phyloP scores from a whole-genome alignment of 1,284 basidiomycete species.

The Entoloma clypeatum region DNA sequence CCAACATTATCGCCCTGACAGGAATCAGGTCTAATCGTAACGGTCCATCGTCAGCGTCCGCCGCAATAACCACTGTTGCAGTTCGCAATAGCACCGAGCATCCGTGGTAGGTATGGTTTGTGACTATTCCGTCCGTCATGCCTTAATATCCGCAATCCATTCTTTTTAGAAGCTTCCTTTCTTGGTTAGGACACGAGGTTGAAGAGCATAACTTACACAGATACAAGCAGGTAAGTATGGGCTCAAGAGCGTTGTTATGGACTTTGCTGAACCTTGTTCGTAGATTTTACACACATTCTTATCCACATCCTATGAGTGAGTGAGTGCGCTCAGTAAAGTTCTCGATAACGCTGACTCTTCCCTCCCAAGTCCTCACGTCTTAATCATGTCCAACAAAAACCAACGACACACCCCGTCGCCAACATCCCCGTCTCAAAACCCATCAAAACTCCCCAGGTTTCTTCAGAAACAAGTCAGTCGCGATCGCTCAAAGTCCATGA shows the following conservation, averaged over 20 bases:
- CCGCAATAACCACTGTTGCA: too few species aligned
- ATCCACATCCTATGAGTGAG: slow-evolving; percentile 4
- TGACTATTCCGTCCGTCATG: too few species aligned
- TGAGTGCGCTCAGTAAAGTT: neutral
- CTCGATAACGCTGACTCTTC: neutral
- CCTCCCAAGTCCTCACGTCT: neutral
- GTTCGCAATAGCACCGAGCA: too few species aligned
- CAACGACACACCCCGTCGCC: slow-evolving; percentile 32
- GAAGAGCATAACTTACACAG: neutral
- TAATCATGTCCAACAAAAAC: slow-evolving; percentile 36
- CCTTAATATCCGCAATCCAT: too few species aligned
- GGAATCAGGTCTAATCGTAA: too few species aligned
- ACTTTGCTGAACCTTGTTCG: neutral
- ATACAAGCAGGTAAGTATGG: neutral
- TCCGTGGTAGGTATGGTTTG: too few species aligned
- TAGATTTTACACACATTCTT: neutral
- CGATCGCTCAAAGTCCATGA: slow-evolving; percentile 57
- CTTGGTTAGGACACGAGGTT: too few species aligned
- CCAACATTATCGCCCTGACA: too few species aligned
- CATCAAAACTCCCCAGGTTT: slow-evolving; percentile 62
- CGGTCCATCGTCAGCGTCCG: too few species aligned
- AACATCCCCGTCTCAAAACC: slow-evolving; percentile 28
- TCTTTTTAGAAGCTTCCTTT: too few species aligned
- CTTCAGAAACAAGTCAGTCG: slow-evolving; percentile 54
- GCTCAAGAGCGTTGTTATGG: neutral